Conservation (phyloP, 2,329 filamentous ascomycete genomes). For the Neofusicoccum sp. region DNA sequence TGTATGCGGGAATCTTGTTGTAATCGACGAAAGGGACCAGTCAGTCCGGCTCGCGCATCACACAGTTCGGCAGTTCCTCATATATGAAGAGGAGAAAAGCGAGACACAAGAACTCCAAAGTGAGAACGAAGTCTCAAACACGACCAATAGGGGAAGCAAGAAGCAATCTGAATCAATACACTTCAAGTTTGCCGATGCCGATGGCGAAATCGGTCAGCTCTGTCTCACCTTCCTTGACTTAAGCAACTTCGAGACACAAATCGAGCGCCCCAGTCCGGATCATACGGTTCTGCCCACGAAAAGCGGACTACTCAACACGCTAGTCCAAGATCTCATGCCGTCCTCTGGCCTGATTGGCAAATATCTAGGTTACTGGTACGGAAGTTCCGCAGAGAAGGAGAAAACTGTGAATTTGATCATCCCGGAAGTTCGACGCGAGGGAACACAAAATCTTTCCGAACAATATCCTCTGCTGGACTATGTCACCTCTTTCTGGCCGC, state of each 20-base stretch:
- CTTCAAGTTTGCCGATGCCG: constrained; percentile 30
- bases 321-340: too few species aligned
- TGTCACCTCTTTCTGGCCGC: too few species aligned
- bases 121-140: neutral
- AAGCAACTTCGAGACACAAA: constrained; percentile 42
- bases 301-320: too few species aligned
- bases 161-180: neutral
- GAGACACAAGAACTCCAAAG: neutral
- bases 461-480: too few species aligned
- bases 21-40: constrained; percentile 13
- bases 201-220: constrained; percentile 39
- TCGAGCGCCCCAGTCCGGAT: neutral
- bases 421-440: too few species aligned
- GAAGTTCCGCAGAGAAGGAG: too few species aligned
- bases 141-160: neutral
- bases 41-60: constrained; percentile 26
- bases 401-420: too few species aligned
- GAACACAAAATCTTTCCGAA: too few species aligned
- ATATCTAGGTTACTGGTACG: too few species aligned
- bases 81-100: neutral
- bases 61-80: constrained; percentile 26
- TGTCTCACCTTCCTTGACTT: constrained; percentile 47
- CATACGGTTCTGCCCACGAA: too few species aligned
- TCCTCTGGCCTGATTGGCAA: too few species aligned
- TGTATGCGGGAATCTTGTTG: constrained; percentile 25